Conservation (phyloP, 1,139 yeast species). For the Taiozyma sp. region DNA sequence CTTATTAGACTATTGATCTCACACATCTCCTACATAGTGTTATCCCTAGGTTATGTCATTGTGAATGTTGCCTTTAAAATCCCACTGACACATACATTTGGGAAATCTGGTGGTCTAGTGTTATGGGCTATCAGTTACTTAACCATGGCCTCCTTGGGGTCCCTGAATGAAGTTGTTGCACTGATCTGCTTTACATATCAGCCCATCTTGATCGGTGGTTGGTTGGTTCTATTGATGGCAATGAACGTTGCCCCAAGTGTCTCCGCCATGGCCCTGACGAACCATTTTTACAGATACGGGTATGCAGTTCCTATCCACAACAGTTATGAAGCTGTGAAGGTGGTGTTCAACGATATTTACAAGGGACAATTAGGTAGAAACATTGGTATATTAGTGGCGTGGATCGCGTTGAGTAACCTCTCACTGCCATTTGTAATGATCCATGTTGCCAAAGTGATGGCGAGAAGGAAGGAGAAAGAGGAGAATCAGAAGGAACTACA, state of each 20-base stretch:
- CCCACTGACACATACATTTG: slow-evolving; percentile 46
- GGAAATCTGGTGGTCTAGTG: slow-evolving; percentile 55
- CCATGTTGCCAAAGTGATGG: slow-evolving; percentile 20
- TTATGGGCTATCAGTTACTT: slow-evolving; percentile 56
- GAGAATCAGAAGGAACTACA: not conserved
- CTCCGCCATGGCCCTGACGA: slow-evolving; percentile 48
- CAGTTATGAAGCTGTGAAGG: slow-evolving; percentile 46
- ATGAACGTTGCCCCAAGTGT: slow-evolving; percentile 54
- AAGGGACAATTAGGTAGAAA: slow-evolving; percentile 52
- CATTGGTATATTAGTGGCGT: slow-evolving; percentile 49
- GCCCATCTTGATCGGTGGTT: slow-evolving; percentile 50
- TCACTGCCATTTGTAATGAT: slow-evolving; percentile 40
- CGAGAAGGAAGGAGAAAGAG: slow-evolving; percentile 5
- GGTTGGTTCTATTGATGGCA: slow-evolving; percentile 58
- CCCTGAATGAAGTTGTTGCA: slow-evolving; percentile 52
- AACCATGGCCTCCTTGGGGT: slow-evolving; percentile 54
- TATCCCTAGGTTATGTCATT: slow-evolving; percentile 49
- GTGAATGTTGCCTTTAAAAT: slow-evolving; percentile 55
- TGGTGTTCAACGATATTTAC: slow-evolving; percentile 50
- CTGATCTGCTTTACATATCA: slow-evolving; percentile 36
- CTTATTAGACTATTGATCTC: slow-evolving; percentile 41
- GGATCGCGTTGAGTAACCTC: slow-evolving; percentile 46
- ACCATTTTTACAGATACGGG: slow-evolving; percentile 54
- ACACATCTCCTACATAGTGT: slow-evolving; percentile 42
- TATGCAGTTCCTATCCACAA: slow-evolving; percentile 62